Base-by-base conservation (phyloP, 108 stramenopile genomes). In the Fistulifera solaris region DNA sequence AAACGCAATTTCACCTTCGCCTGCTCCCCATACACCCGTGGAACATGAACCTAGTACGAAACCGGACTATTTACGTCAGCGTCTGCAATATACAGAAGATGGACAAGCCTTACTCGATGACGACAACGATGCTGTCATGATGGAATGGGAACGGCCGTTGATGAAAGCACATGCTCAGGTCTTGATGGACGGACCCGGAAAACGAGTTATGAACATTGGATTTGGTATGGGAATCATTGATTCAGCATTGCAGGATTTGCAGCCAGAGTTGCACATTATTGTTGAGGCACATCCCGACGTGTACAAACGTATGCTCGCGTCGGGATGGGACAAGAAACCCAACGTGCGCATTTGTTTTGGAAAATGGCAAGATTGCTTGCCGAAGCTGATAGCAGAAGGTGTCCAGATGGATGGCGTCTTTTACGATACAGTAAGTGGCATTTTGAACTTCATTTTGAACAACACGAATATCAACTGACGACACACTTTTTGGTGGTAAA, bases 71-170 rank as follows among this genome's bases (percentile, higher is more conserved):
- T 63, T 89, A 31, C 48, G 61, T 27, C 85, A 88, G 1, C 65
- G 65, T 35, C 67, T 86, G 6, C 58, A 65, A 24, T 87, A 88
- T 55, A 80, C 71, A 45, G 68, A 60, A 22, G 75, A 81, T 25
- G 62, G 67, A 26, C 69, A 63, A 16, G 70, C 82, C 0, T 56
- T 87, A 23, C 62, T 92, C 23, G 85, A 88, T 58, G 61, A 63
- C 46, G 93, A 94, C 57, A 51, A 83, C 27, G 95, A 96, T 72
- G 95, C 92, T 0, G 90, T 96, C 45, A 96, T 96, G 95, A 96
- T 96, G 95, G 89, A 96, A 72, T 96, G 95, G 95, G 95, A 96
- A 69, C 52, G 84, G 10, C 95, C 95, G 0, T 67, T 96, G 28
- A 96, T 96, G 95, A 68, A 81, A 40, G 78, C 75, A n/a, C 95